Evolutionary conservation across 2,329 filamentous ascomycete genomes (phyloP), one percentile per base, ranked within the genome.

Genomic region (Byssothecium circinans): DNA sequence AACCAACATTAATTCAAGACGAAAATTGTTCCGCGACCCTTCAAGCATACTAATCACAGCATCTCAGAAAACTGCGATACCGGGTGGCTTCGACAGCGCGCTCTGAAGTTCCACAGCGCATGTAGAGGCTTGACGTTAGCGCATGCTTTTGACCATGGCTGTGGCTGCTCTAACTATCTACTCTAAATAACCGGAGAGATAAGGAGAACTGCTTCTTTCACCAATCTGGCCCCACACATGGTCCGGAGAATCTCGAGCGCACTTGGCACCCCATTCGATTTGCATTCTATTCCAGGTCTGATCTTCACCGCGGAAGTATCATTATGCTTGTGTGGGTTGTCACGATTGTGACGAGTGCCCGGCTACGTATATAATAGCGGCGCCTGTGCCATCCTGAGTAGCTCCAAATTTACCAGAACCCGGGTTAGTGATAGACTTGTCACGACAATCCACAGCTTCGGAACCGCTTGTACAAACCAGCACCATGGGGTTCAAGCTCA

Each of bases 301-400:
- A 52, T 42, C 48, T 60, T 51, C 53, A 69, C 67, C 67, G 67
- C 67, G 65, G 67, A 70, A 63, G 64, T 70, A 60, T 54, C 47
- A 38, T 52, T 55, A n/a, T n/a, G n/a, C 51, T 40, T 29, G 44
- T 34, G 2, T 7, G 27, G 19, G 40, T 33, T 33, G 15, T 22
- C 7, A 19, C 40, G 17, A 42, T 41, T n/a, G n/a, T n/a, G n/a
- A n/a, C n/a, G n/a, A 52, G 50, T 53, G 48, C 53, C 46, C 8
- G 33, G 43, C n/a, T n/a, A 7, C 12, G 41, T 65, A 64, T 67
- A 64, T 63, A 65, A 58, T 47, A 43, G 19, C 23, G 4, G 18
- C 18, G 14, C 43, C 27, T 55, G 43, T 34, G 6, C 32, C 12
- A 18, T 36, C 34, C 15, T 36, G 8, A 19, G n/a, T n/a, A n/a